Conservation (phyloP, 192 early-diverging fungal species). For the Spizellomyces sp. region DNA sequence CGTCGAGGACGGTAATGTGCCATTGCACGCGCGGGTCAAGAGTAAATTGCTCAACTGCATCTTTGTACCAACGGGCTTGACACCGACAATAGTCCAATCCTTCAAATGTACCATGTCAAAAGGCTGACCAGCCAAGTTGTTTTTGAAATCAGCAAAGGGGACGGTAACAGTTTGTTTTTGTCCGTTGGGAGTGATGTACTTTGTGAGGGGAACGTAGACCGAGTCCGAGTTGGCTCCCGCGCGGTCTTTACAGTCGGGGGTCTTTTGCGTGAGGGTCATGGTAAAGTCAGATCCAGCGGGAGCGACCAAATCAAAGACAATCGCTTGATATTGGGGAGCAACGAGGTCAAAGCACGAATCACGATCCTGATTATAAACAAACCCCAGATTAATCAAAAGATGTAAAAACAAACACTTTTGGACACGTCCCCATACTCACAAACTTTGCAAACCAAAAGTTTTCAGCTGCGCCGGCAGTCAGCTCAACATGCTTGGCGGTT, state of each 20-base stretch:
- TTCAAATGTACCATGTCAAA: conserved; percentile 35
- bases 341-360: conserved; percentile 37
- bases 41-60: conserved; percentile 23
- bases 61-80: conserved; percentile 14
- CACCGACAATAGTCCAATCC: conserved; percentile 32
- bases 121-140: neutral
- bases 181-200: conserved; percentile 29
- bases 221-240: conserved; percentile 16
- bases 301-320: conserved; percentile 35
- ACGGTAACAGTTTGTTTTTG: conserved; percentile 28
- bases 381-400: too few species aligned
- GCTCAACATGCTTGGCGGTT: neutral
- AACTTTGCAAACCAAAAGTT: conserved; percentile 46
- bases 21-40: conserved; percentile 16
- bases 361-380: conserved; percentile 1
- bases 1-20: neutral
- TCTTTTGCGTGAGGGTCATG: conserved; percentile 34
- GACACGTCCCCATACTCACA: too few species aligned
- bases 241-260: conserved; percentile 32
- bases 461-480: neutral
- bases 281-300: conserved; percentile 36
- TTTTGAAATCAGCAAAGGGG: conserved; percentile 24
- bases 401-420: too few species aligned
- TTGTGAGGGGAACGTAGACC: conserved; percentile 25
- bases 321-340: conserved; percentile 12